Evolutionary conservation across 2,329 filamentous ascomycete genomes (phyloP), one percentile per base, ranked within the genome.

Genomic region (Xylaria hypoxylon): DNA sequence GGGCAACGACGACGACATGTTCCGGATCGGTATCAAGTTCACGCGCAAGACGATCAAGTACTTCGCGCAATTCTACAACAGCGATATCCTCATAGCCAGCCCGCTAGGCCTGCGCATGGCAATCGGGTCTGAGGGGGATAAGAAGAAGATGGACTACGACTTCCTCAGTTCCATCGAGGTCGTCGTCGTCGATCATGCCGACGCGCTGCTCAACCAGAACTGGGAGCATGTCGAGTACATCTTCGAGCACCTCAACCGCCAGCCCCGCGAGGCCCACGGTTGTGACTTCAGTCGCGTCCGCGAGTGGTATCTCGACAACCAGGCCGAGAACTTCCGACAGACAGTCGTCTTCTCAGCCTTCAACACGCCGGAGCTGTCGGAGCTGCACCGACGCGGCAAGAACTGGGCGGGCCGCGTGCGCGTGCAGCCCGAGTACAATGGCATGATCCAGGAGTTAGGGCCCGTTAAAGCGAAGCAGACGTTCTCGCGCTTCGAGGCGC

Each of bases 1-100:
- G 68, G 96, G 96, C 65, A 98, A 97, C 77, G 93, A 97, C 77
- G 96, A 98, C 77, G 96, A 99, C 80, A 96, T 96, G 87, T 99
- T 98, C 81, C 89, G 95, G 2, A 83, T 98, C 1, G 96, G 95
- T n/a, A 80, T 99, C 76, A 99, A 98, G 79, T 96, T 99, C 78
- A 98, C 96, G 0, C 89, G 96, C 68, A 98, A 97, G 80, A 97
- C 94, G 0, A 85, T 98, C 76, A 98, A 97, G 78, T 96, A 92
- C 77, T 99, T 97, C 81, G 87, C 95, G 0, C 92, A 94, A 68
- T 99, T 99, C 78, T 98, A 98, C 83, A 95, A 91, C 77, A 97
- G 94, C 10, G 96, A 99, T 77, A 94, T 99, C 70, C 93, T 99
- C 62, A 85, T 99, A 60, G 94, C 93, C 24, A 97, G 93, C 71